Evolutionary conservation across 2,329 filamentous ascomycete species (phyloP), one percentile per base, ranked within the genome.

Genomic region (Tetracladium maxilliforme): DNA sequence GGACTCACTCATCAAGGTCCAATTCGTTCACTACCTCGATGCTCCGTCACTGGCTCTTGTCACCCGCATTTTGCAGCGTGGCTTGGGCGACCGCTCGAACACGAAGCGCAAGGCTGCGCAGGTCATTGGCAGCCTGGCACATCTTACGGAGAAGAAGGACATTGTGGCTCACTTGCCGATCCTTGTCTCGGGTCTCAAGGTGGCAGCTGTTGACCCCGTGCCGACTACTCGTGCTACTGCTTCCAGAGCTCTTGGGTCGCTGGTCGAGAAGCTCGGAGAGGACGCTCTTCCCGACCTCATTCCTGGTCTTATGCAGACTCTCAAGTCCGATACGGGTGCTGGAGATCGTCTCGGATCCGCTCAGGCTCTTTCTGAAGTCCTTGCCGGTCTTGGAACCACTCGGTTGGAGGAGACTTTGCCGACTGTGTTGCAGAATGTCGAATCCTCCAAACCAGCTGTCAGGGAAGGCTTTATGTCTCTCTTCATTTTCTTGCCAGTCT

Each of bases 381-480:
- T 98, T 38, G 90, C 90, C 23, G 92, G 90, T 35, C 62, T 98
- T 41, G 90, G 92, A 36, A 98, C 90, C 2, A 69, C 78, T 25
- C 79, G 90, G 38, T 59, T 98, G 38, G 90, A 98, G 51, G 92
- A 98, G 53, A 95, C 86, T 5, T 60, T 98, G 22, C 92, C 90
- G 19, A 94, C 87, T 9, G 93, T 98, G 39, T 56, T 98, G 20
- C 87, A 95, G 43, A 98, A 98, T 43, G 87, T 93, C 36, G 75
- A 83, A 38, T 95, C 87, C 41, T 71, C 77, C 38, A 94, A 93
- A 52, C 49, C 90, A 11, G 73, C 84, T 27, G 83, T 98, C 35
- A 75, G 90, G 41, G 90, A 98, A 61, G 90, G 90, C 22, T 98
- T 98, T 59, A 98, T 98, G 90, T 94, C 90, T 6, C 67, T 98